Conservation (phyloP, 208 protist species). For the Wallacemonas collosoma region DNA sequence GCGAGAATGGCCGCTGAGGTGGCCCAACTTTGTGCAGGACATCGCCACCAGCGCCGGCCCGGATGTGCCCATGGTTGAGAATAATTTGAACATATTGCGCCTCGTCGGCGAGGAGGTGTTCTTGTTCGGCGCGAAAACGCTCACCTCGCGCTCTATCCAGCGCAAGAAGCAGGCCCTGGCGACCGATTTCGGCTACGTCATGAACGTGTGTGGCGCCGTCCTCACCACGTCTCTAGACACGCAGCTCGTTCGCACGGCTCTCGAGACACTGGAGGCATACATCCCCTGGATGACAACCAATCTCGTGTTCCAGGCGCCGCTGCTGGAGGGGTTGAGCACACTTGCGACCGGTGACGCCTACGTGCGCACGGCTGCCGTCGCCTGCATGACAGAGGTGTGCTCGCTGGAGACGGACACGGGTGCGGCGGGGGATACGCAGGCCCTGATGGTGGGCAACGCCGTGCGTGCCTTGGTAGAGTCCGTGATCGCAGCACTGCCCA, state of each 20-base stretch:
- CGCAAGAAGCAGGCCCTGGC: slow-evolving; percentile 96
- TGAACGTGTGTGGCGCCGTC: slow-evolving; percentile 92
- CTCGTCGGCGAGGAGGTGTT: slow-evolving; percentile 98
- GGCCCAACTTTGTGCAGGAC: slow-evolving; percentile 98
- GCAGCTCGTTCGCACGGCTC: slow-evolving; percentile 56
- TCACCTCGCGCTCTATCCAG: slow-evolving; percentile 95
- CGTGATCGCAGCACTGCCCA: slow-evolving; percentile 74
- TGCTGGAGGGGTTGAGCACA: slow-evolving; percentile 52
- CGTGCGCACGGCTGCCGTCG: slow-evolving; percentile 50
- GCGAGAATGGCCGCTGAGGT: slow-evolving; percentile 98
- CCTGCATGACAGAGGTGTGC: slow-evolving; percentile 79
- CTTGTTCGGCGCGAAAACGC: slow-evolving; percentile 96
- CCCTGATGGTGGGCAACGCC: slow-evolving; percentile 59
- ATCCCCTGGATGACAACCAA: slow-evolving; percentile 86
- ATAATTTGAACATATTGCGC: slow-evolving; percentile 97
- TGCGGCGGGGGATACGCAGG: slow-evolving; percentile 58
- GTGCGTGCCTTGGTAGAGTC: slow-evolving; percentile 64
- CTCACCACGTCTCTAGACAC: slow-evolving; percentile 46
- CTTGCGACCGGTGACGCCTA: slow-evolving; percentile 45
- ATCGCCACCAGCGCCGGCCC: slow-evolving; percentile 93
- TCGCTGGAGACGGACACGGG: slow-evolving; percentile 39
- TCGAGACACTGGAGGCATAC: slow-evolving; percentile 82
- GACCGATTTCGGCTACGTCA: slow-evolving; percentile 95
- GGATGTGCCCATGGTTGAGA: slow-evolving; percentile 95
- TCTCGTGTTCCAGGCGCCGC: slow-evolving; percentile 65